These are phyloP conservation scores for Cantharellus anzutake DNA, from an alignment of 768 basidiomycete species.

Conservation along the genomic window DNA sequence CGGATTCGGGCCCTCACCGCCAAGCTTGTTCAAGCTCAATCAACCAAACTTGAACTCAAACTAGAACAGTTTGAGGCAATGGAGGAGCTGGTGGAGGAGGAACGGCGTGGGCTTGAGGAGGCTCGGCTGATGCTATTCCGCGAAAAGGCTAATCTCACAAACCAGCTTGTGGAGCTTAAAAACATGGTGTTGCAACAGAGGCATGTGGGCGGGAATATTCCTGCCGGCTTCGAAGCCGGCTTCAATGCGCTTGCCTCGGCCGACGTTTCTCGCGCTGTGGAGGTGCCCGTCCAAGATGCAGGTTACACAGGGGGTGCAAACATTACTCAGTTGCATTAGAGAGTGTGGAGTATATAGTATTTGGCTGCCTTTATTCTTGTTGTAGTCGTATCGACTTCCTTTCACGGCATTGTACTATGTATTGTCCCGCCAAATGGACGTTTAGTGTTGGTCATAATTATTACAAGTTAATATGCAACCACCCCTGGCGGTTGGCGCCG, in stretches of 20 bases:
- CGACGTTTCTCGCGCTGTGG: background rate
- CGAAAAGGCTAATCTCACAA: conserved; percentile 56
- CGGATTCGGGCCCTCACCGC: conserved; percentile 65
- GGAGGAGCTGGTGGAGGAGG: conserved; percentile 81
- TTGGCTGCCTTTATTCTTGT: no score
- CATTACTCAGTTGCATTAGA: background rate
- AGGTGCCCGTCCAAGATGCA: background rate
- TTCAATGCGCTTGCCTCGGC: background rate
- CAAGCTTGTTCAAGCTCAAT: conserved; percentile 58
- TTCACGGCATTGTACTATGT: no score
- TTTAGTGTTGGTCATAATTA: no score
- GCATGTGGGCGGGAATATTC: background rate
- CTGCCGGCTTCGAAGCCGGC: background rate
- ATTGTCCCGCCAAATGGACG: no score
- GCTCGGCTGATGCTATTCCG: conserved; percentile 59
- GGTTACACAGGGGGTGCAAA: background rate
- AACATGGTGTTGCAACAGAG: conserved; percentile 18
- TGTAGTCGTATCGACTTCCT: no score
- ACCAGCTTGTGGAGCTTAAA: conserved; percentile 35
- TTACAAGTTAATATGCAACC: no score
- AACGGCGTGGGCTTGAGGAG: conserved; percentile 68
- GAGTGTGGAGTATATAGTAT: no score
- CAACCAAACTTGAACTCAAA: conserved; percentile 77
- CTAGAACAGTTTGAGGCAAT: conserved; percentile 88
- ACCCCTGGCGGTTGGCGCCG: no score